A percentile compares a stretch with the other conserved stretches of the same genome.
Conservation (phyloP, 1,284 basidiomycete species). For the Trichosporon ovoides region DNA sequence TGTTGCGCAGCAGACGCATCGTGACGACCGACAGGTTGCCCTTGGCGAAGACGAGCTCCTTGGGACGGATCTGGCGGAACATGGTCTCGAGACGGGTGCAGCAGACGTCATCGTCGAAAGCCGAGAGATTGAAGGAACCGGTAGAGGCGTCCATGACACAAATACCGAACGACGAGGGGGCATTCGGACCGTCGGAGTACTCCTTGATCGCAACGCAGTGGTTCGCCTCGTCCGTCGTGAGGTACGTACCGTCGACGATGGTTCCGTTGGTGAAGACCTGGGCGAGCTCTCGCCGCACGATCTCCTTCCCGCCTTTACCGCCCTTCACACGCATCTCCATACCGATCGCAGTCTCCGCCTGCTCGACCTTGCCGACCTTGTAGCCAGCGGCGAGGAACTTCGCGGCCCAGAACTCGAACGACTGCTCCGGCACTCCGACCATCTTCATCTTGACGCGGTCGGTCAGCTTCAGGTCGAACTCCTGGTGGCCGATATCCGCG, state of each 20-base stretch:
- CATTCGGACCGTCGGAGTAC: conserved; percentile 18
- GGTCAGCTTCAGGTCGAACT: conserved; percentile 78
- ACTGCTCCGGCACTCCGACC: conserved; percentile 94
- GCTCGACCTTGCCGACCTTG: conserved; percentile 96
- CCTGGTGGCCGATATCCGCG: conserved; percentile 76
- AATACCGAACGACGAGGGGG: conserved; percentile 64
- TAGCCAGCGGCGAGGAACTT: conserved; percentile 63
- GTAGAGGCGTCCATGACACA: conserved; percentile 95
- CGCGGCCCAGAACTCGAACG: conserved; percentile 63
- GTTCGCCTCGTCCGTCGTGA: conserved; percentile 88
- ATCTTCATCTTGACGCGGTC: conserved; percentile 92
- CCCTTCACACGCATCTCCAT: conserved; percentile 56
- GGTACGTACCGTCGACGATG: conserved; percentile 81
- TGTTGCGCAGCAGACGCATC: conserved; percentile 68
- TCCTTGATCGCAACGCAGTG: conserved; percentile 88
- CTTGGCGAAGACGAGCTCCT: conserved; percentile 90
- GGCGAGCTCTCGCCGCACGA: conserved; percentile 82
- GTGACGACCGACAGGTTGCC: conserved; percentile 77
- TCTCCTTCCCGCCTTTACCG: conserved; percentile 58
- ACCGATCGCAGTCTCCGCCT: conserved; percentile 81
- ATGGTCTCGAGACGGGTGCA: conserved; percentile 90
- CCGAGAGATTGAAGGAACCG: conserved; percentile 86
- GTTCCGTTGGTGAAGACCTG: conserved; percentile 97
- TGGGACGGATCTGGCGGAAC: conserved; percentile 84
- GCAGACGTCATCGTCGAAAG: conserved; percentile 87